A percentile compares a stretch with the other conserved stretches of the same genome.
Conservation (phyloP, 2,329 filamentous ascomycete genomes). For the Coleophoma crateriformis region DNA sequence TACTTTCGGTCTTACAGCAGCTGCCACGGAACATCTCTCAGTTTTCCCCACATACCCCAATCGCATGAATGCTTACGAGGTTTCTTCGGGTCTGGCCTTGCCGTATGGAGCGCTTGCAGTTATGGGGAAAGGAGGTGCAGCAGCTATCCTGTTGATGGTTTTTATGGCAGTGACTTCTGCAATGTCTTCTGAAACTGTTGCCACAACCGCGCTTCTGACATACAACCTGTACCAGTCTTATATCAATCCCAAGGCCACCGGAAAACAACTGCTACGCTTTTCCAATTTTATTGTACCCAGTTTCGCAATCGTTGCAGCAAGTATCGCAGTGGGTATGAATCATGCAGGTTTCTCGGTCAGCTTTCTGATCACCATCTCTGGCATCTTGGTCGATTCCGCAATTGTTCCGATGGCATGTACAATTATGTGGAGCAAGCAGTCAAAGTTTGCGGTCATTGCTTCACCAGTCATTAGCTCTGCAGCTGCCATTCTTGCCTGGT, state of each 20-base stretch:
- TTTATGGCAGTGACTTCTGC: constrained; percentile 87
- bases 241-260: constrained; percentile 38
- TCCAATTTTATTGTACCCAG: constrained; percentile 40
- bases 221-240: constrained; percentile 44
- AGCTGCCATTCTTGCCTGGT: constrained; percentile 24
- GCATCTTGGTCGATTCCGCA: constrained; percentile 12
- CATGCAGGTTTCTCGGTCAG: constrained; percentile 43
- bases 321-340: constrained; percentile 38
- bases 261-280: constrained; percentile 34
- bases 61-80: constrained; percentile 65
- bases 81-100: constrained; percentile 62
- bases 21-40: constrained; percentile 68
- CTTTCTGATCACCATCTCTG: constrained; percentile 23
- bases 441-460: constrained; percentile 14
- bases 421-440: constrained; percentile 24
- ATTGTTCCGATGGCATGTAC: constrained; percentile 24
- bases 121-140: constrained; percentile 65
- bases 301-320: constrained; percentile 40
- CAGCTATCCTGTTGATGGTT: constrained; percentile 57
- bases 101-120: constrained; percentile 66
- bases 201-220: constrained; percentile 35
- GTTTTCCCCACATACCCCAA: constrained; percentile 54
- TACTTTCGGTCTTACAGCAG: constrained; percentile 74
- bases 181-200: constrained; percentile 60
- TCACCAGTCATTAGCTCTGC: constrained; percentile 16